Base-by-base conservation (phyloP, 371 early-diverging fungal species). In the Lichtheimia ornata region DNA sequence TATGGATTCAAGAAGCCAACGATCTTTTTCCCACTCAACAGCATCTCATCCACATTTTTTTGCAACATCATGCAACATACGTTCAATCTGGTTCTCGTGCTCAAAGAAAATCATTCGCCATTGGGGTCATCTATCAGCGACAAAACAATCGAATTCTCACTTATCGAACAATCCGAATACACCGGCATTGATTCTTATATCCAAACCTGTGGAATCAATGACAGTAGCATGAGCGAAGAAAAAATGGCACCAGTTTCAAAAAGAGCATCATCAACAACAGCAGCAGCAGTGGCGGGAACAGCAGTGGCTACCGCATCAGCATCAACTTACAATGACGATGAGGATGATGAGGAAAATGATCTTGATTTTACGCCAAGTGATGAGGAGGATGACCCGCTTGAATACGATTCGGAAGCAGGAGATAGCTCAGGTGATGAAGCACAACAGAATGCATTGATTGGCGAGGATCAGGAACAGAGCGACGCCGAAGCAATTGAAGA, bases 1-100 rank as follows among this genome's bases (percentile, higher is more conserved):
- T 86, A 74, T 66, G 88, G 88, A 4, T 83, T 86, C 63, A 85
- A 83, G 58, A 86, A 84, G 51, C 88, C 88, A 2, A 66, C 81
- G 3, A 27, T 81, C 6, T 79, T 82, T 53, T 63, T 85, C 40
- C 83, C 83, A 0, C 52, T 74, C 17, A 14, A 64, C 1, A 58
- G 63, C 14, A 60, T 88, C 3, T 58, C 65, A 1, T 63, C 71
- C 12, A 72, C 76, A 6, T 71, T 70, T 3, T 67, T 84, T 41
- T 67, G 71, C 17, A 58, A 64, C 42, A 67, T 83, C 27, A 85
- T 83, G 0, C 73, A 79, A n/a, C 77, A 79, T 18, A 86, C 86
- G 1, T 88, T 88, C 66, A 78, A 82, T 64, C 56, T 87, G 35
- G 61, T 70, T 0, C 30, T 83, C 11, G 62, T 56, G 24, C 52